phyloP scores from a whole-genome alignment of 495 filamentous ascomycete species.

The Penicillium waksmanii region DNA sequence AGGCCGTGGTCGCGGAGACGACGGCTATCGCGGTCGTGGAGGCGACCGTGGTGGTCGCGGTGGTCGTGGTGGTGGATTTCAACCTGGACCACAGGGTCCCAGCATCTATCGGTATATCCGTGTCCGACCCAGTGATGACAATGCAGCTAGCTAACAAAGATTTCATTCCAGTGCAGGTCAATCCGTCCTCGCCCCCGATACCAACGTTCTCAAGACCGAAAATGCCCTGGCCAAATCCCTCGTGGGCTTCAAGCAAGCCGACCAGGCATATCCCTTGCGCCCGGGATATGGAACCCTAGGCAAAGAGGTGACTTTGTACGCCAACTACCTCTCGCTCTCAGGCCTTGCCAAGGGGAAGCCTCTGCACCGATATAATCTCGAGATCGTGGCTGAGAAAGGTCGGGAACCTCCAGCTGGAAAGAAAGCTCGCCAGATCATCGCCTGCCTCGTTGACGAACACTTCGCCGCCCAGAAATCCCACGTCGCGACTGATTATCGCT shows the following conservation, averaged over 20 bases:
- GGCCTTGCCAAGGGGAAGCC: slow-evolving; percentile 29
- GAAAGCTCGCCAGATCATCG: slow-evolving; percentile 58
- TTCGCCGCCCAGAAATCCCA: slow-evolving; percentile 29
- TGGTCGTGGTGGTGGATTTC: slow-evolving; percentile 16
- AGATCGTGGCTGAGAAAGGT: slow-evolving; percentile 29
- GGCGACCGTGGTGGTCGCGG: slow-evolving; percentile 21
- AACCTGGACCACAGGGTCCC: slow-evolving; percentile 18
- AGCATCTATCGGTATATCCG: slow-evolving; percentile 32
- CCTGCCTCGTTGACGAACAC: slow-evolving; percentile 49
- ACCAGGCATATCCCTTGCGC: slow-evolving; percentile 39
- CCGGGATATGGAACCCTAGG: slow-evolving; percentile 65
- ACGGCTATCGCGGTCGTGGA: slow-evolving; percentile 16
- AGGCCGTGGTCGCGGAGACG: slow-evolving; percentile 5
- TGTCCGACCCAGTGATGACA: not conserved
- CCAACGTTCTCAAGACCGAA: slow-evolving; percentile 36
- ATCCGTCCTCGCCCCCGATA: slow-evolving; percentile 24
- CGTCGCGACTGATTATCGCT: slow-evolving; percentile 64
- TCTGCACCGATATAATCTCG: slow-evolving; percentile 43
- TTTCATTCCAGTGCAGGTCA: slow-evolving; percentile 24
- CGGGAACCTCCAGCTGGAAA: slow-evolving; percentile 47
- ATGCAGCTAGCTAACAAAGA: not conserved
- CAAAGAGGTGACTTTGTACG: slow-evolving; percentile 54
- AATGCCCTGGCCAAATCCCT: slow-evolving; percentile 32
- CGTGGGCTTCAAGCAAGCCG: slow-evolving; percentile 22
- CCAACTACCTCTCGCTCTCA: slow-evolving; percentile 66